Base-by-base conservation (phyloP, 768 basidiomycete genomes). In the Paxillus rubicundulus region DNA sequence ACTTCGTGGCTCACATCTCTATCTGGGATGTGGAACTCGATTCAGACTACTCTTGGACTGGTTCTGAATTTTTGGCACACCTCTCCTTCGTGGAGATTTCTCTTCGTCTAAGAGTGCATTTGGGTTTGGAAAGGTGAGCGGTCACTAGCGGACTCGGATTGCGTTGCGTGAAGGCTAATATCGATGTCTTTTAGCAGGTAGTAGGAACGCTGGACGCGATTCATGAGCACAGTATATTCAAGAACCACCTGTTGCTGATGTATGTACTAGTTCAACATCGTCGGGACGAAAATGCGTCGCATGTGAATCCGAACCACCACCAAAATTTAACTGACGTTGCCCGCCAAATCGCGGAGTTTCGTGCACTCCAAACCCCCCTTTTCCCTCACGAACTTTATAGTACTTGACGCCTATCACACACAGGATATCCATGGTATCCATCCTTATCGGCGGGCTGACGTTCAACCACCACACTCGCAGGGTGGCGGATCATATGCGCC, bases 391-490 rank as follows among this genome's bases (percentile, higher is more conserved):
- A 74, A 74, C 59, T 61, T 69, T 60, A 84, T 85, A 75, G 79
- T 82, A n/a, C n/a, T n/a, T n/a, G 78, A 82, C 69, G 81, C 82
- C 83, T 79, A 79, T 70, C 53, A 70, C 80, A 61, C 60, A 80
- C 81, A 74, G 73, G 73, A 72, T 59, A 5, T 5, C 24, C 24
- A 24, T 24, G 24, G 24, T 24, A 54, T 68, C 59, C 59, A 62
- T 55, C 49, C 62, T 82, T 67, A 75, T 80, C 80, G 85, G 83
- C 82, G 83, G 84, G 83, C 80, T 77, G 85, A 86, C 82, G 83
- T 85, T 82, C 83, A 24, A 5, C 5, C 83, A 85, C 82, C 71
- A 78, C 81, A 83, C 63, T 61, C 59, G 72, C 73, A 72, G 70
- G 80, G 76, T 78, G 75, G 70, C 80, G 77, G 77, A 85, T 81